Conservation (phyloP, 306 rosid genomes). For the Cicer arietinum region DNA sequence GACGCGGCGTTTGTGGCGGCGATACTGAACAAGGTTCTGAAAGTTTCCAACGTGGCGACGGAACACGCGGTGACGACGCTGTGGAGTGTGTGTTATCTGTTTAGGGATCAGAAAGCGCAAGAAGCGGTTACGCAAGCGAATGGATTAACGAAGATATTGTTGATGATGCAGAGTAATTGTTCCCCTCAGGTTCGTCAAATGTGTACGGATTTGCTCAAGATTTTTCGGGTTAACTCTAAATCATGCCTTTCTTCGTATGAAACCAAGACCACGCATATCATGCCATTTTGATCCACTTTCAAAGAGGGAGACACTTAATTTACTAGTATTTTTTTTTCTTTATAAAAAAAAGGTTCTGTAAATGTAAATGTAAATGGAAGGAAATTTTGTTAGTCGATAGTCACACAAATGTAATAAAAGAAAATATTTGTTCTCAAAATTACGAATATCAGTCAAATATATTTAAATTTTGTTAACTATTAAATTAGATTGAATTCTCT, state of each 20-base stretch:
- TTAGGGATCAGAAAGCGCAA: slow-evolving; percentile 61
- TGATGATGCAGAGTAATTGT: slow-evolving; percentile 85
- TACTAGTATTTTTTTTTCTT: not conserved
- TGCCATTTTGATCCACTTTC: slow-evolving; percentile 62
- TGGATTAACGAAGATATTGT: slow-evolving; percentile 74
- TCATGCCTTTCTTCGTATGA: slow-evolving; percentile 67
- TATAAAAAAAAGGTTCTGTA: not conserved
- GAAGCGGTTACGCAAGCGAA: slow-evolving; percentile 66
- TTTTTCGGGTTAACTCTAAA: slow-evolving; percentile 65
- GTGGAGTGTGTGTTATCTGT: slow-evolving; percentile 81
- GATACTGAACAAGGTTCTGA: slow-evolving; percentile 65
- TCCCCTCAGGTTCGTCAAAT: slow-evolving; percentile 69
- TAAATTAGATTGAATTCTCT: too few relatives aligned
- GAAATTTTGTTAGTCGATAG: slow-evolving; percentile 59
- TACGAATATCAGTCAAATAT: too few relatives aligned
- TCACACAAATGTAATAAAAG: not conserved
- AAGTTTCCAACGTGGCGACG: slow-evolving; percentile 66
- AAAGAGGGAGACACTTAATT: not conserved
- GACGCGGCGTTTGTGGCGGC: slow-evolving; percentile 56
- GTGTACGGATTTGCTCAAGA: slow-evolving; percentile 81
- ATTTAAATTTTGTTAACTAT: too few relatives aligned
- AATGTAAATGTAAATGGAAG: slow-evolving; percentile 40
- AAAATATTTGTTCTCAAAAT: too few relatives aligned
- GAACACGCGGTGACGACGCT: slow-evolving; percentile 82
- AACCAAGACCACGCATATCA: slow-evolving; percentile 83